Base-by-base conservation (phyloP, 192 early-diverging fungal genomes). In the Rhizophagus clarus region DNA sequence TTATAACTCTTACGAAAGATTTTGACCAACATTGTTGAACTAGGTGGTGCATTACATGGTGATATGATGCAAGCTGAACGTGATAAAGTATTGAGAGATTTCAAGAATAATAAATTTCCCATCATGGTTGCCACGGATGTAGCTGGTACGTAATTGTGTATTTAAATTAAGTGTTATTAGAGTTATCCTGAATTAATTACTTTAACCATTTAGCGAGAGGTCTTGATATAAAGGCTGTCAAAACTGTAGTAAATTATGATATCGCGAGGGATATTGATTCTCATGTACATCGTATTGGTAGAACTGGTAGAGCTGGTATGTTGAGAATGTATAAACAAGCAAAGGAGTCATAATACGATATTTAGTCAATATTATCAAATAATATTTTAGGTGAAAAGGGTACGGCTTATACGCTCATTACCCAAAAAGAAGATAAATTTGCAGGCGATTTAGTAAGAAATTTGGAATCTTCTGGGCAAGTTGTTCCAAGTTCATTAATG, bases 211-310 rank as follows among this genome's bases (percentile, higher is more conserved):
- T 84, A 40, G 93, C 93, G 11, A 87, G 95, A 49, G 95, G 95
- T 56, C 85, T 96, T 28, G 95, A 96, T 81, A 94, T 96, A 75
- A 93, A 93, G 67, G 69, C 85, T 0, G 85, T 96, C 20, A 86
- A 89, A 34, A 94, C 86, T 2, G 95, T 96, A 9, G 83, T 96
- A 77, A 95, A 95, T 84, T 95, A 91, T 82, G 94, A 95, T 79
- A 83, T 91, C 31, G 92, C 95, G 11, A 84, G 90, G 29, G 95
- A 96, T 79, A 95, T 95, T 72, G 94, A 96, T 82, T 88, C 91
- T 0, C 94, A 96, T 87, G 89, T 93, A 4, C 95, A 96, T 81
- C 93, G 92, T 51, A 86, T 93, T 28, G 92, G 92, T 32, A 85
- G 92, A 69, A 93, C 92, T 11, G 92, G 92, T 56, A 84, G 92